These are phyloP conservation scores for Arabidopsis arenosa DNA, from an alignment of 345 rosid genomes.

Conservation along the genomic window DNA sequence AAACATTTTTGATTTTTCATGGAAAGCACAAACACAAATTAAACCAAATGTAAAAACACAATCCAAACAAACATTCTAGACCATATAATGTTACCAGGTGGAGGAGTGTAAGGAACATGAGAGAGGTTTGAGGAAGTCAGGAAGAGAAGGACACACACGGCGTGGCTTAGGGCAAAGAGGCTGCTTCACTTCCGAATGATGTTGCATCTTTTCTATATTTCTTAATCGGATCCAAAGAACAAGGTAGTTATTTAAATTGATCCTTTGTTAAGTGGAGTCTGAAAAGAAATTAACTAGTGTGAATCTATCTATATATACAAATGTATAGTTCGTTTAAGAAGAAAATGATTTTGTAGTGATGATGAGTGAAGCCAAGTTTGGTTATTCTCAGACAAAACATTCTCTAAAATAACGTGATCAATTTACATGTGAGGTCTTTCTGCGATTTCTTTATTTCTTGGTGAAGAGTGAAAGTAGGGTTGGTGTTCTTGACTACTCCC, in stretches of 20 bases:
- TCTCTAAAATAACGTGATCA: background rate
- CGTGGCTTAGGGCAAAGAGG: conserved; percentile 84
- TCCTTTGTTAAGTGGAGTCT: conserved; percentile 12
- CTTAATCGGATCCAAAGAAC: conserved; percentile 9
- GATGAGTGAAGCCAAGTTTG: conserved; percentile 45
- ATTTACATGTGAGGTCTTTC: conserved; percentile 29
- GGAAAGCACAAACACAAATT: background rate
- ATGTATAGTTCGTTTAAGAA: conserved; percentile 8
- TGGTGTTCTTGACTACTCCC: conserved; percentile 48
- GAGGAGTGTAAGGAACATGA: conserved; percentile 59
- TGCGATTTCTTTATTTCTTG: conserved; percentile 40
- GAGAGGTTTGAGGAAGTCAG: conserved; percentile 67
- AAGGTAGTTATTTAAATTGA: background rate
- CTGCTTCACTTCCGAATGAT: conserved; percentile 46
- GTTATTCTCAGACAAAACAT: conserved; percentile 16
- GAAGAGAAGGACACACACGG: conserved; percentile 53
- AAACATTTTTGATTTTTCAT: background rate
- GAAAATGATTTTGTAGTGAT: conserved; percentile 40
- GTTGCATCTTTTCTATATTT: conserved; percentile 52
- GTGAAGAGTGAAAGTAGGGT: conserved; percentile 58
- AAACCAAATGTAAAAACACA: background rate
- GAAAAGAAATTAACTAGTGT: background rate
- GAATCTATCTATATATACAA: conserved; percentile 2
- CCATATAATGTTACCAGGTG: conserved; percentile 19
- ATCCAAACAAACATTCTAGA: background rate